Evolutionary conservation across 2,329 filamentous ascomycete species (phyloP), one percentile per base, ranked within the genome.

Genomic region (Colletotrichum sp.): DNA sequence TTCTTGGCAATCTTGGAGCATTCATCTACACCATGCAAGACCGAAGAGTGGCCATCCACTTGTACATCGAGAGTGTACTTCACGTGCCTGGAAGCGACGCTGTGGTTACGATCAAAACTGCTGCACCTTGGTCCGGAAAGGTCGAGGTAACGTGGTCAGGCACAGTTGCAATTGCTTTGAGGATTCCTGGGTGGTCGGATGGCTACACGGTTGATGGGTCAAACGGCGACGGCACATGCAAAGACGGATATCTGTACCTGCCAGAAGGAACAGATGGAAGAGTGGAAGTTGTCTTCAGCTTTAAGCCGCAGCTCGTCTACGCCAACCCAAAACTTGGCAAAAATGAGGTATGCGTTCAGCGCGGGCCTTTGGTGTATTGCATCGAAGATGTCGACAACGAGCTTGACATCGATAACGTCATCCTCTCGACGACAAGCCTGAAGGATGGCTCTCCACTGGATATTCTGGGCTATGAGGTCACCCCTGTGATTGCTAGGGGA

Each of bases 331-430:
- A 63, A 28, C 32, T 38, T 21, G 69, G 55, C 28, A 64, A 58
- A 43, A 71, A 66, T 26, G 69, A 71, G 32, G 43, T 71, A 8
- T 71, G 69, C n/a, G 21, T 71, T 32, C 55, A 58, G 69, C 60
- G 69, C 28, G 69, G 69, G 2, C 69, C 69, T 26, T 16, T 71
- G n/a, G 69, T 71, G 8, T 71, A 71, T 43, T 71, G 69, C 43
- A 64, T 64, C 48, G 61, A 71, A 30, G 69, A 71, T 28, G 69
- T 66, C n/a, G 61, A 71, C 43, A 71, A 71, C n/a, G 15, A 43
- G 5, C 8, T 71, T 18, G 69, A 71, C 61, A 28, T 71, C 0
- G 69, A 71, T 6, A 57, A 66, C 10, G 38, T 71, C 21, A 21
- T 48, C 2, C 21, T 71, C 1, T 26, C 30, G 28, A 18, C 8